Percentiles rank a stretch among this genome's conserved stretches.
These are phyloP conservation scores for Cucumis hystrix DNA, from an alignment of 306 rosid genomes.

Conservation along the genomic window DNA sequence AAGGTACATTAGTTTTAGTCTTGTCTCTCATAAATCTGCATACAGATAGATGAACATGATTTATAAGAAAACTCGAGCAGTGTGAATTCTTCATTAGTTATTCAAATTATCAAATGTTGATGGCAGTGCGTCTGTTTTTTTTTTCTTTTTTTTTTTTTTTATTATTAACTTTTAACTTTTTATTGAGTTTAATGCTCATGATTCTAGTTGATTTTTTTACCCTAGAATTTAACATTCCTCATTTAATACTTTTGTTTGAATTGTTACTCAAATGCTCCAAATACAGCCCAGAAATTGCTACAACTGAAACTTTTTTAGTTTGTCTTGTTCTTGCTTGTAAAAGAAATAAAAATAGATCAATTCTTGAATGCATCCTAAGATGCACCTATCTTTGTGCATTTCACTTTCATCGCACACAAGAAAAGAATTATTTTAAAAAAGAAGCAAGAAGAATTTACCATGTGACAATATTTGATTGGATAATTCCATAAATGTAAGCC, in stretches of 20 bases:
- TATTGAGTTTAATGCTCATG: background rate
- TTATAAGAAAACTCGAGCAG: background rate
- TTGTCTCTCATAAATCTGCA: background rate
- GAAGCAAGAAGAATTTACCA: no score
- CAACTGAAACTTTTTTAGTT: background rate
- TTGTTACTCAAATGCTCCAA: background rate
- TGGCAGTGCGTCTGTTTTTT: background rate
- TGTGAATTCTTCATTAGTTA: background rate
- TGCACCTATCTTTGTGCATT: no score
- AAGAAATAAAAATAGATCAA: background rate
- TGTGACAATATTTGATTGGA: no score
- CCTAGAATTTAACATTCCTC: background rate
- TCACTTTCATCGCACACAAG: no score
- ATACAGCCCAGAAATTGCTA: background rate
- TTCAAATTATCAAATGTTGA: background rate
- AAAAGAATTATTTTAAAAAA: no score
- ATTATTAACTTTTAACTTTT: background rate
- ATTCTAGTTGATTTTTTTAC: background rate
- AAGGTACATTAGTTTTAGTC: conserved; percentile 36
- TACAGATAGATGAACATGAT: background rate
- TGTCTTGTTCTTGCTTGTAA: background rate
- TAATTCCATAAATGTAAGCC: background rate
- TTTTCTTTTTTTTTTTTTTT: no score
- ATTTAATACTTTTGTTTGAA: background rate
- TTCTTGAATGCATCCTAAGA: no score